These are phyloP conservation scores for Creolimax fragrantissima DNA, from an alignment of 78 protist species.

Conservation along the genomic window DNA sequence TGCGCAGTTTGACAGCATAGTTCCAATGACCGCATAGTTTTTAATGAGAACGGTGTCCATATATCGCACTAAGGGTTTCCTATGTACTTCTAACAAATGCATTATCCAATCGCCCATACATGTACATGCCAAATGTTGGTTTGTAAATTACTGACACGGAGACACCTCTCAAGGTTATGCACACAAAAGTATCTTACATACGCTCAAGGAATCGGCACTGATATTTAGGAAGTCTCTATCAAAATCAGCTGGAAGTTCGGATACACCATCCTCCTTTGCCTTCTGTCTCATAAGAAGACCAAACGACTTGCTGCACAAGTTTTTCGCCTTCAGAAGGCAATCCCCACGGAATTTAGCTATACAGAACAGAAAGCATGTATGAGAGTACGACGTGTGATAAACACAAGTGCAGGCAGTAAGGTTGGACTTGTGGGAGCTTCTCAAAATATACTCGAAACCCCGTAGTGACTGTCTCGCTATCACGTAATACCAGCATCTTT, in stretches of 20 bases:
- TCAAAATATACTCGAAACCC: no score
- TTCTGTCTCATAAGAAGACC: constrained; percentile 32
- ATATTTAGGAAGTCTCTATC: neutral
- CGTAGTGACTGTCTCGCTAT: no score
- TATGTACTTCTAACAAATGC: neutral
- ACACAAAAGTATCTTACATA: neutral
- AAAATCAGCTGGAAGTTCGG: neutral
- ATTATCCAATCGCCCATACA: no score
- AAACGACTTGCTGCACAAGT: constrained; percentile 30
- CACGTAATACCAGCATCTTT: no score
- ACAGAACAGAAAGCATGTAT: neutral
- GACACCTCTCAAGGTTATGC: no score
- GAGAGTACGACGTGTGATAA: neutral
- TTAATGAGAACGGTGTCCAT: neutral
- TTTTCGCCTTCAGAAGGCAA: constrained; percentile 6
- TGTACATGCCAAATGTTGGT: no score
- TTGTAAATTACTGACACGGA: no score
- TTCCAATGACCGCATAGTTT: no score
- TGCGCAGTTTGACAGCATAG: no score
- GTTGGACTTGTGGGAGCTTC: neutral
- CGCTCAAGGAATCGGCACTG: neutral
- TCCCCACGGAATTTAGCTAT: constrained; percentile 10
- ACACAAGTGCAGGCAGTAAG: neutral
- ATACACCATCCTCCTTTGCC: neutral
- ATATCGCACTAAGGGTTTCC: constrained; percentile 1